Evolutionary conservation across 2,329 filamentous ascomycete species (phyloP).

Genomic region (Alternaria brassicae): DNA sequence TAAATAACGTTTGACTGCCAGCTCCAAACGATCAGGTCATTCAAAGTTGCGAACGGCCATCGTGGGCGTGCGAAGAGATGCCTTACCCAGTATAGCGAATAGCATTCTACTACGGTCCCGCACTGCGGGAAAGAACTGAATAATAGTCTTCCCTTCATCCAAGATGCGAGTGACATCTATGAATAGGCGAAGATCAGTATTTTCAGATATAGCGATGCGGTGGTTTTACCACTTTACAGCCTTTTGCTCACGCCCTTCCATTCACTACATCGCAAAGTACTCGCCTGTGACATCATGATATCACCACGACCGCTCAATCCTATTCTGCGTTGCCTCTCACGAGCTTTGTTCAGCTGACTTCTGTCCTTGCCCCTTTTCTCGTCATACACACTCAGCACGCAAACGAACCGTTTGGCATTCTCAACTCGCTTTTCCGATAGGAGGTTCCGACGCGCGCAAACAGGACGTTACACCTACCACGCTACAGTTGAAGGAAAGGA

Average conservation of each 20-base stretch:
- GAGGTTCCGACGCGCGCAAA: neutral
- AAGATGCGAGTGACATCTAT: neutral
- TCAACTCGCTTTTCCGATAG: neutral
- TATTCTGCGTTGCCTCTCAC: neutral
- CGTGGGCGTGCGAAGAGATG: neutral
- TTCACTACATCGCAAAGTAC: neutral
- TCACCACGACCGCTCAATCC: neutral
- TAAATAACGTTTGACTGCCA: neutral
- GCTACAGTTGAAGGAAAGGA: neutral
- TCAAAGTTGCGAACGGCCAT: neutral
- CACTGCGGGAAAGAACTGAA: neutral
- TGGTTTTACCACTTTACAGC: neutral
- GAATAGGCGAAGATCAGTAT: neutral
- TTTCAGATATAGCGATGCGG: neutral
- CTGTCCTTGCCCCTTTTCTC: neutral
- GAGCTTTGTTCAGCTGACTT: neutral
- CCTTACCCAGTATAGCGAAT: neutral
- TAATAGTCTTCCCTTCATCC: neutral
- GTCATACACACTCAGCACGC: neutral
- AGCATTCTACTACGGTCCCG: neutral
- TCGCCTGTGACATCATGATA: neutral
- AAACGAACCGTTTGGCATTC: neutral
- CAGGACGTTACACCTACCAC: neutral
- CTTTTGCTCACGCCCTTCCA: neutral
- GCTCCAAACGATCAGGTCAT: neutral